A percentile compares a stretch with the other conserved stretches of the same genome.
These are phyloP conservation scores for Axilococcus clingmanii DNA, from an alignment of 139 green algal genomes.

Conservation along the genomic window DNA sequence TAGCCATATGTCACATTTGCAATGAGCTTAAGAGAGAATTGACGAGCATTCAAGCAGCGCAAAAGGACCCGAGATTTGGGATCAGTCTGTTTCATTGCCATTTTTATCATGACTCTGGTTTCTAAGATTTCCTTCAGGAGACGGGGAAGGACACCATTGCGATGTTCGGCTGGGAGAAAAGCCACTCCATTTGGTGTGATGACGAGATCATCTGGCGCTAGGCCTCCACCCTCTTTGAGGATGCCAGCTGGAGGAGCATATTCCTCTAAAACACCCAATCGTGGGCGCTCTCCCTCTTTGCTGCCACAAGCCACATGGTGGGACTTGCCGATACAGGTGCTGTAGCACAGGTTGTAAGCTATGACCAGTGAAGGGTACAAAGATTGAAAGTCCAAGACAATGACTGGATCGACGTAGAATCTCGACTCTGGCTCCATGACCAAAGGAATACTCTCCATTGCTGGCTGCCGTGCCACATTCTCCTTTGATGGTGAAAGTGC, in stretches of 20 bases:
- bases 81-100: slow-evolving; percentile 70
- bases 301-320: slow-evolving; percentile 27
- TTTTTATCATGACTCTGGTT: slow-evolving; percentile 93
- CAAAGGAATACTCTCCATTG: slow-evolving; percentile 87
- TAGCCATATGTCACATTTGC: slow-evolving; percentile 94
- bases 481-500: slow-evolving; percentile 58
- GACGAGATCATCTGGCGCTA: slow-evolving; percentile 26
- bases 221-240: not conserved
- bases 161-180: slow-evolving; percentile 50
- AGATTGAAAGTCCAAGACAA: slow-evolving; percentile 96
- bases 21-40: slow-evolving; percentile 97
- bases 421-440: slow-evolving; percentile 90
- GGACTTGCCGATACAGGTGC: slow-evolving; percentile 69
- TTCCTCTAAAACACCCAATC: not conserved
- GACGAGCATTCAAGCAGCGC: slow-evolving; percentile 82
- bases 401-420: slow-evolving; percentile 72
- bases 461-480: slow-evolving; percentile 74
- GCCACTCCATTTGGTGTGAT: slow-evolving; percentile 80
- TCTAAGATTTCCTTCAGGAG: slow-evolving; percentile 90
- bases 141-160: slow-evolving; percentile 81
- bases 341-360: slow-evolving; percentile 98
- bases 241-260: not conserved
- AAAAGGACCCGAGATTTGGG: slow-evolving; percentile 56
- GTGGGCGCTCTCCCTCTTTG: not conserved
- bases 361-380: slow-evolving; percentile 96